Base-by-base conservation (phyloP, 805 yeast species). In the Hanseniaspora hatyaiensis region DNA sequence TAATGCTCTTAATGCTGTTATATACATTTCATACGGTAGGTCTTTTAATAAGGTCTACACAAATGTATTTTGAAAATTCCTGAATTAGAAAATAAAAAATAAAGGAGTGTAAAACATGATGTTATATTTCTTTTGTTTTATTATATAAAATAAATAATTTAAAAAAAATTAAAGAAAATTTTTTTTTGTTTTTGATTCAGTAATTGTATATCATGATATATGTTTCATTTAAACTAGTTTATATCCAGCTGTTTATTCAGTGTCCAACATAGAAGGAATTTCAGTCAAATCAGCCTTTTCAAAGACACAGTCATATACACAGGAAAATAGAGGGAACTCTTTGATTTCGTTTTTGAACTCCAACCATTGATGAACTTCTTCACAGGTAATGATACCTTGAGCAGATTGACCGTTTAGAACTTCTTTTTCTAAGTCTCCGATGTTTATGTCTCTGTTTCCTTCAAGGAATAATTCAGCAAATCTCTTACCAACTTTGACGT, bases 331-430 rank as follows among this genome's bases (percentile, higher is more conserved):
- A 53, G 97, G 97, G 75, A 82, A 89, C 54, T 87, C 92, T 11
- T 59, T 59, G 18, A 63, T 66, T 59, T 70, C 71, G 53, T 70
- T 57, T 52, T 62, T 55, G 40, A 57, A 71, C 33, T 64, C 69
- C 60, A 85, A 73, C 63, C 87, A 77, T 58, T 83, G 94, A 65
- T 86, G 83, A 38, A 92, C 96, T 71, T 92, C 98, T 62, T 75
- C 77, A 49, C 88, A 74, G 34, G 98, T 92, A 59, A 82, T 75
- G 51, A 88, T 74, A 65, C 98, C 98, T 71, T 92, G 98, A 50
- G 96, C 94, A 40, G 92, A 80, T 72, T 88, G 96, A 45, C 98
- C 98, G 63, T 92, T 87, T 57, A 92, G 72, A 57, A 92, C 69
- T 61, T 74, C 82, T 66, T 76, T 78, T 68, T 92, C 98, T 49